Evolutionary conservation across 495 filamentous ascomycete genomes (phyloP).

Genomic region (Endocarpon pusillum): DNA sequence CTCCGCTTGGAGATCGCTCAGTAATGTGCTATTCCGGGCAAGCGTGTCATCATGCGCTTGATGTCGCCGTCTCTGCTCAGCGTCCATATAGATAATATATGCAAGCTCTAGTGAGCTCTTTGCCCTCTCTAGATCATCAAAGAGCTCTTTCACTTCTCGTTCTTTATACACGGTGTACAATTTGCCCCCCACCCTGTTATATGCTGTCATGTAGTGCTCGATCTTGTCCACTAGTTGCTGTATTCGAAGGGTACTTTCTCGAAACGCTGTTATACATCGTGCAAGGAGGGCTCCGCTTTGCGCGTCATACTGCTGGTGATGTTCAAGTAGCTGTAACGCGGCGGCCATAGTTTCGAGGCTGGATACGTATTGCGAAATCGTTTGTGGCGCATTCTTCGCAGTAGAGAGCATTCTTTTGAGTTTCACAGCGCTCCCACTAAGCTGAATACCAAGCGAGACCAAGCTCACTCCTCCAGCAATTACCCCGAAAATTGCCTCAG

Average conservation of each 20-base stretch:
- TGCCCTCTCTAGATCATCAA: no score
- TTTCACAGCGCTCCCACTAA: neutral
- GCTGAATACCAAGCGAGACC: neutral
- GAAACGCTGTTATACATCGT: neutral
- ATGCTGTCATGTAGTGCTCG: no score
- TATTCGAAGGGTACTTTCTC: neutral
- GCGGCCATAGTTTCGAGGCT: neutral
- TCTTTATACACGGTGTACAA: no score
- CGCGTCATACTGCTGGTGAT: neutral
- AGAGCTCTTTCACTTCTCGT: no score
- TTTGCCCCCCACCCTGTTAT: no score
- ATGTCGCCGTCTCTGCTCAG: no score
- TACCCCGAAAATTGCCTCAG: neutral
- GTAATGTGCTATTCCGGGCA: no score
- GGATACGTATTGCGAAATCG: neutral
- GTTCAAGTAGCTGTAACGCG: neutral
- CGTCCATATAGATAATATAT: no score
- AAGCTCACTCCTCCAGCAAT: neutral
- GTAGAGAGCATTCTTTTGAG: neutral
- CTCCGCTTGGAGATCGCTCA: no score
- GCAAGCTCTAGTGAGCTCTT: no score
- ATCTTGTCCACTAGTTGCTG: conserved; percentile 11
- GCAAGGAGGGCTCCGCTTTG: neutral
- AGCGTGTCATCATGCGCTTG: no score
- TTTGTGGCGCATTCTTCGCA: neutral